These are phyloP conservation scores for Bruguiera sexangula DNA, from an alignment of 345 rosid genomes.

Conservation along the genomic window DNA sequence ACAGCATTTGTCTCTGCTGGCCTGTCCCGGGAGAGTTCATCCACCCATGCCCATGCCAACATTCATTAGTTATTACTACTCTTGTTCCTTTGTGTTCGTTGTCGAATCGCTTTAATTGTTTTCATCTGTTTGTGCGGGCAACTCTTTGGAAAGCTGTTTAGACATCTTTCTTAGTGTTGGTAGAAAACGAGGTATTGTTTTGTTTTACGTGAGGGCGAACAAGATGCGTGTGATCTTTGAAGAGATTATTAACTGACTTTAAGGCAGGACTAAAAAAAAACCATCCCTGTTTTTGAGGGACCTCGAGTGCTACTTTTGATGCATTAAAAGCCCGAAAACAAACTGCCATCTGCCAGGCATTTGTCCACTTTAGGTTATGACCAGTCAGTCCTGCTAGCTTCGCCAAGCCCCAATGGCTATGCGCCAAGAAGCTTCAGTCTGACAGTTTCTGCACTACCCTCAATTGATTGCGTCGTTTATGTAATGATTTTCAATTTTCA, in stretches of 20 bases:
- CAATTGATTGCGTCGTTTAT: not conserved
- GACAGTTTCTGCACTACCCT: conserved; percentile 26
- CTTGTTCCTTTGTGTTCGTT: not conserved
- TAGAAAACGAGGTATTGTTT: not conserved
- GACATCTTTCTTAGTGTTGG: not conserved
- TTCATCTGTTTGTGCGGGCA: conserved; percentile 19
- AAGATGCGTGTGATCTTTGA: conserved; percentile 33
- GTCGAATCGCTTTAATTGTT: conserved; percentile 15
- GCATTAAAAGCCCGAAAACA: conserved; percentile 25
- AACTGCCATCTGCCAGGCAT: conserved; percentile 24
- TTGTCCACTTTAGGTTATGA: conserved; percentile 30
- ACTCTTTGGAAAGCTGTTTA: conserved; percentile 11
- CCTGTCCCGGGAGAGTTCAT: conserved; percentile 28
- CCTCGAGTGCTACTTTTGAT: conserved; percentile 30
- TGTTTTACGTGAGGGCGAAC: not conserved
- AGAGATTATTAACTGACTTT: not conserved
- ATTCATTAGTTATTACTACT: not conserved
- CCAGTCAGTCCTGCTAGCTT: not conserved
- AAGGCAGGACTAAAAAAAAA: not conserved
- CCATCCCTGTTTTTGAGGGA: conserved; percentile 32
- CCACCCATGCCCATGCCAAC: conserved; percentile 27
- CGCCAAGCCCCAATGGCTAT: not conserved
- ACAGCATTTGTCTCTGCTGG: conserved; percentile 1
- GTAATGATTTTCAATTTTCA: not conserved
- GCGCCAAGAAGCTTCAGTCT: conserved; percentile 38